Percentiles rank a stretch among this genome's conserved stretches.
Conservation (phyloP, 2,329 filamentous ascomycete species). For the Trichoderma harzianum region DNA sequence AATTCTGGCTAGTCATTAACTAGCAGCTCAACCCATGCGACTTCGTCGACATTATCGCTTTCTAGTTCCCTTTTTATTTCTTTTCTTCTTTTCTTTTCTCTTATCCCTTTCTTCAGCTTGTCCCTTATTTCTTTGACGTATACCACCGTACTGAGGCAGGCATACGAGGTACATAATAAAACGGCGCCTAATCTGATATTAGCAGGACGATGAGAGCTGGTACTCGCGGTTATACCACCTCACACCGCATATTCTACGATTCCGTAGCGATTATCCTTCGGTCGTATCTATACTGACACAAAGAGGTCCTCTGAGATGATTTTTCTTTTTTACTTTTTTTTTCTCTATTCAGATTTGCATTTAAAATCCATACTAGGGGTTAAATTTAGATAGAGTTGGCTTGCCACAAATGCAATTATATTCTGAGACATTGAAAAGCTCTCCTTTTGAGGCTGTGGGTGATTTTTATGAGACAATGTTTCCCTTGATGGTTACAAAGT, state of each 20-base stretch:
- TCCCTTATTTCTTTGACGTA: neutral
- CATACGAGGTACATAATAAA: constrained; percentile 13
- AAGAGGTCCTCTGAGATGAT: constrained; percentile 7
- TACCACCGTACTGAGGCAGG: neutral
- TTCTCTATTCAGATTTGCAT: constrained; percentile 20
- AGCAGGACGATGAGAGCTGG: constrained; percentile 9
- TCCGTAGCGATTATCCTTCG: constrained; percentile 9
- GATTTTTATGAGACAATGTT: neutral
- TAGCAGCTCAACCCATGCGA: neutral
- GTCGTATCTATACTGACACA: constrained; percentile 14
- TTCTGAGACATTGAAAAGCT: constrained; percentile 10
- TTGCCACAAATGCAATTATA: constrained; percentile 31
- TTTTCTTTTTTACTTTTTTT: neutral
- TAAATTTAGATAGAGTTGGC: constrained; percentile 30
- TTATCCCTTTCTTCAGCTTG: neutral
- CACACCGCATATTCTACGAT: constrained; percentile 1
- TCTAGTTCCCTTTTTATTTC: neutral
- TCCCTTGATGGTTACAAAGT: neutral
- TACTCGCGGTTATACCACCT: neutral
- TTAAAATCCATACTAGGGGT: constrained; percentile 19
- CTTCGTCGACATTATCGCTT: neutral
- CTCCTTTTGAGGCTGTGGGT: neutral
- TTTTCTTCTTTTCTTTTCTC: neutral
- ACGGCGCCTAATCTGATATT: constrained; percentile 17
- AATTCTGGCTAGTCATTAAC: neutral